Base-by-base conservation (phyloP, 257 asterid genomes). In the Vinca minor region DNA sequence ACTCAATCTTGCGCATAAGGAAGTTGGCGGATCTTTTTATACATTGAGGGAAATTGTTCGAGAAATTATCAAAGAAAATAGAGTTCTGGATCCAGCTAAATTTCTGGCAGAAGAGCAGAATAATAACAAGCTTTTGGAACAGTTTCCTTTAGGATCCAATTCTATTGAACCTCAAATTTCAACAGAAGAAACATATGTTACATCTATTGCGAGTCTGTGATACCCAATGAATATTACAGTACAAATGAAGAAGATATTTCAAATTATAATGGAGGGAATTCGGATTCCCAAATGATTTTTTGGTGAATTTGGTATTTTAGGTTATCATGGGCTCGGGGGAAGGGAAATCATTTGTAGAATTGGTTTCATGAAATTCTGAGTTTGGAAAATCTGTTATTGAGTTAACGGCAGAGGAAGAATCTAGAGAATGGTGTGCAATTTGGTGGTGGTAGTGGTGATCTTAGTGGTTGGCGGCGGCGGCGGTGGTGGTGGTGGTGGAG, bases 21-120 rank as follows among this genome's bases (percentile, higher is more conserved):
- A 90, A 84, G 97, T 90, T 68, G 97, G 96, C 59, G 96, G 97
- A 65, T 90, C 97, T 35, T 90, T 85, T 81, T 90, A 90, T 73
- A 87, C 83, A 3, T 95, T 90, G 32, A 79, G 97, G 58, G 96
- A 90, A 78, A 77, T 85, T 71, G 93, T 90, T 66, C 74, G 97
- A 50, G 97, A 90, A 75, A 80, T 90, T 39, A 90, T 90, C 76
- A 96, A 90, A 71, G 97, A 90, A 70, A 90, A 90, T 73, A 82
- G 83, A 79, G 89, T 88, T 54, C 75, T 88, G 71, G 96, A 90
- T 74, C 94, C 98, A 66, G 84, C 91, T 62, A 88, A 73, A 64
- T 76, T 67, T 34, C 66, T 74, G 58, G 14, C 64, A 26, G 83
- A 77, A 59, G 95, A 82, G 55, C 63, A 81, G 56, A 76, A 34